Percentiles rank a stretch among this genome's conserved stretches.
phyloP scores from a whole-genome alignment of 164 flowering plant species.

The Dillenia suffruticosa region DNA sequence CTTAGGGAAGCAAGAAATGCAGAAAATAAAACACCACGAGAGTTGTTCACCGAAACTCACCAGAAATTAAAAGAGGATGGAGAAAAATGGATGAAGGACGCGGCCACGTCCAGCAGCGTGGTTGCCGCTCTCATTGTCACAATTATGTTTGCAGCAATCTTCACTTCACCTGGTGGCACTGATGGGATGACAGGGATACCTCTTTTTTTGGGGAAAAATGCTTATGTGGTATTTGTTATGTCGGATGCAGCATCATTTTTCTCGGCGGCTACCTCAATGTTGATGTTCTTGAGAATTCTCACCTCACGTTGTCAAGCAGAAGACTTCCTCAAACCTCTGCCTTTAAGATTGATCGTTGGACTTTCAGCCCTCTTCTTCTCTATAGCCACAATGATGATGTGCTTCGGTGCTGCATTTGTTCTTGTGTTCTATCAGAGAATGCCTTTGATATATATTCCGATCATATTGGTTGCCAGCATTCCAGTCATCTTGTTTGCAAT shows the following conservation, averaged over 20 bases:
- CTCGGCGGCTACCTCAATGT: not conserved
- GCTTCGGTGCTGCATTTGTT: not conserved
- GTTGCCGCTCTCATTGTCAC: not conserved
- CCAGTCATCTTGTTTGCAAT: not conserved
- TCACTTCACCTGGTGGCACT: too few species aligned
- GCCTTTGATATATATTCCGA: not conserved
- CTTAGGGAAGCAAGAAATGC: not conserved
- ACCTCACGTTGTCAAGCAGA: not conserved
- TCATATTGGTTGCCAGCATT: not conserved
- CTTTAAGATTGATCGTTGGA: not conserved
- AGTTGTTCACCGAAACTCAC: not conserved
- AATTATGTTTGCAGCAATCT: too few species aligned
- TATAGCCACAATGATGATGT: not conserved
- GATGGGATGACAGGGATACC: not conserved
- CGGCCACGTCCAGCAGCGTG: not conserved
- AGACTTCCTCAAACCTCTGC: not conserved
- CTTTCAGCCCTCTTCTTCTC: not conserved
- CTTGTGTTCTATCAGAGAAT: not conserved
- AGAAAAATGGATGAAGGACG: slow-evolving; percentile 1
- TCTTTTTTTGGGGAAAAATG: not conserved
- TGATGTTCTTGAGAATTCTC: not conserved
- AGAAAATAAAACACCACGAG: not conserved
- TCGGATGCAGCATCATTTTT: not conserved
- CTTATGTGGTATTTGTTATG: not conserved
- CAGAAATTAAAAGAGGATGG: not conserved